A percentile compares a stretch with the other conserved stretches of the same genome.
phyloP scores from a whole-genome alignment of 2,329 filamentous ascomycete species.

The Claviceps fusiformis region DNA sequence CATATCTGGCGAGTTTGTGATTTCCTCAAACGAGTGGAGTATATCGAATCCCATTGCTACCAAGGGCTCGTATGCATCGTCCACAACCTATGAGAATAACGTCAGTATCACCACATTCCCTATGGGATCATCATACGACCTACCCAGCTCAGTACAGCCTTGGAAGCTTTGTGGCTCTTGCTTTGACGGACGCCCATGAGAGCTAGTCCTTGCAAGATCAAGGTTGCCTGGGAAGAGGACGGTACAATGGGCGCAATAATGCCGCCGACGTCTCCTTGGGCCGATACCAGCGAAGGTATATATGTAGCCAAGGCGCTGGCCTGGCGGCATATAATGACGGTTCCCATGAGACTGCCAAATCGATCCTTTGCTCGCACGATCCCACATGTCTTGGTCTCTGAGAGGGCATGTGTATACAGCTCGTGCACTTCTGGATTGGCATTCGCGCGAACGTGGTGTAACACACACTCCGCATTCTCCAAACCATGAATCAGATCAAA shows the following conservation, averaged over 20 bases:
- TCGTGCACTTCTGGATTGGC: conserved; percentile 67
- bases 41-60: conserved; percentile 69
- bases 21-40: conserved; percentile 69
- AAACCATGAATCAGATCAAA: conserved; percentile 76
- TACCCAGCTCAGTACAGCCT: conserved; percentile 70
- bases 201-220: conserved; percentile 64
- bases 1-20: conserved; percentile 49
- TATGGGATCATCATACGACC: conserved; percentile 19
- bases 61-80: conserved; percentile 60
- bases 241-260: conserved; percentile 71
- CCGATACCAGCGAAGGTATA: conserved; percentile 53
- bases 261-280: conserved; percentile 49
- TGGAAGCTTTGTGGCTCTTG: conserved; percentile 61
- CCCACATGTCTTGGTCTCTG: conserved; percentile 58
- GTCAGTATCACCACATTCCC: conserved; percentile 6
- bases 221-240: conserved; percentile 50
- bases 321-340: conserved; percentile 64
- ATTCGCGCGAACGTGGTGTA: conserved; percentile 61
- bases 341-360: conserved; percentile 57
- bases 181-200: conserved; percentile 72
- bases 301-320: conserved; percentile 54
- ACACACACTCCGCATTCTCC: conserved; percentile 59
- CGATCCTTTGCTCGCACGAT: conserved; percentile 70
- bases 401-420: conserved; percentile 64
- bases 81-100: conserved; percentile 38